Percentiles rank a stretch among this genome's conserved stretches.
Evolutionary conservation across 2,329 filamentous ascomycete genomes (phyloP).

Genomic region (Thermothelomyces thermophilus): DNA sequence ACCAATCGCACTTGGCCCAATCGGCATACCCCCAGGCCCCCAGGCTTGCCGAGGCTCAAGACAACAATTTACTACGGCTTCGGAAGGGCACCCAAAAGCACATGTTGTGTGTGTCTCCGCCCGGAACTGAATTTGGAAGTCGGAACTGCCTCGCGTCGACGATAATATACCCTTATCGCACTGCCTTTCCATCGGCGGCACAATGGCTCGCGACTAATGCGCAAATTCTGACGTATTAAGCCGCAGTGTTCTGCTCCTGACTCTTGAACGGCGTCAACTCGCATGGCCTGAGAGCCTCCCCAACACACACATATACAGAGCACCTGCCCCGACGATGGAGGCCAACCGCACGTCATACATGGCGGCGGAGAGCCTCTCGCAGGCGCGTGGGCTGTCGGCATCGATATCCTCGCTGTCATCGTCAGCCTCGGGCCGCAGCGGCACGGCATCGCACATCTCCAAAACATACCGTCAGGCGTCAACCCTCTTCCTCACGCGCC

Average conservation of each 20-base stretch:
- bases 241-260: background rate
- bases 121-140: background rate
- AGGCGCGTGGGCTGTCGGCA: slow-evolving; percentile 50
- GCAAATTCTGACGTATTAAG: slow-evolving; percentile 1
- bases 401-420: slow-evolving; percentile 52
- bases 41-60: slow-evolving; percentile 17
- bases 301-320: slow-evolving; percentile 1
- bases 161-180: slow-evolving; percentile 11
- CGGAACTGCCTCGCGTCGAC: slow-evolving; percentile 1
- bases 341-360: slow-evolving; percentile 7
- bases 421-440: slow-evolving; percentile 56
- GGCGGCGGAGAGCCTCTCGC: slow-evolving; percentile 37
- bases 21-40: slow-evolving; percentile 6
- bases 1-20: slow-evolving; percentile 1
- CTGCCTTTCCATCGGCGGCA: background rate
- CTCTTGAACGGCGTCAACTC: background rate
- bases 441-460: slow-evolving; percentile 67
- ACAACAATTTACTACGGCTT: slow-evolving; percentile 9
- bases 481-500: slow-evolving; percentile 88
- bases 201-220: slow-evolving; percentile 10
- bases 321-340: slow-evolving; percentile 6
- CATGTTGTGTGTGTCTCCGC: slow-evolving; percentile 11
- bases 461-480: slow-evolving; percentile 92
- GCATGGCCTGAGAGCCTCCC: background rate
- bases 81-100: slow-evolving; percentile 2